Evolutionary conservation across 257 asterid genomes (phyloP).

Genomic region (Primulina eburnea): DNA sequence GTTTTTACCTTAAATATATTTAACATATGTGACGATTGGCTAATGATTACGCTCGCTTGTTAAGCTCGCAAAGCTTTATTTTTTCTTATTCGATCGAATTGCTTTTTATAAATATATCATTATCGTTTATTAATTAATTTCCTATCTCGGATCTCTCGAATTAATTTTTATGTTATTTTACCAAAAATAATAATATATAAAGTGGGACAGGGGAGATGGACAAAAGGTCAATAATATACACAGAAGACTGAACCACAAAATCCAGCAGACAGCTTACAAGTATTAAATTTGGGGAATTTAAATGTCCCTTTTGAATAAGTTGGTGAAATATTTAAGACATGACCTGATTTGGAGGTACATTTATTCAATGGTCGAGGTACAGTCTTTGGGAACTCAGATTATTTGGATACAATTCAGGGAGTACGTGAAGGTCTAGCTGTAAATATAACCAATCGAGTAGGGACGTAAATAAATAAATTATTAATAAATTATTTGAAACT

Average conservation of each 20-base stretch:
- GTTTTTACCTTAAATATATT: too few species aligned
- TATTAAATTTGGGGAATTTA: not conserved
- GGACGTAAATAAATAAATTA: too few species aligned
- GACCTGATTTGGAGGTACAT: conserved; percentile 3
- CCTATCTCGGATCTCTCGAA: too few species aligned
- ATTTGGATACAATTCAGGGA: not conserved
- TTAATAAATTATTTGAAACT: too few species aligned
- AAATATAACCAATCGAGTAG: not conserved
- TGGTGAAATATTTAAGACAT: conserved; percentile 1
- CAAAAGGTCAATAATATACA: conserved; percentile 5
- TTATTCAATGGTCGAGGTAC: conserved; percentile 6
- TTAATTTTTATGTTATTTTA: too few species aligned
- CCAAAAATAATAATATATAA: too few species aligned
- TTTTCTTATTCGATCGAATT: too few species aligned
- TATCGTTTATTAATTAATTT: too few species aligned
- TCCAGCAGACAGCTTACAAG: not conserved
- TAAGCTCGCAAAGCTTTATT: too few species aligned
- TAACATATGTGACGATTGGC: too few species aligned
- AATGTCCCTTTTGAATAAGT: not conserved
- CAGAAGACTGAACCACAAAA: not conserved
- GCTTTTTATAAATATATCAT: too few species aligned
- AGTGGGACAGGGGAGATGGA: not conserved
- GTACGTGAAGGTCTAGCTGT: conserved; percentile 11
- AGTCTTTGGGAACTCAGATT: conserved; percentile 1
- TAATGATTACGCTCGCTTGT: too few species aligned